Conservation (phyloP, 306 rosid species). For the Biancaea sappan region DNA sequence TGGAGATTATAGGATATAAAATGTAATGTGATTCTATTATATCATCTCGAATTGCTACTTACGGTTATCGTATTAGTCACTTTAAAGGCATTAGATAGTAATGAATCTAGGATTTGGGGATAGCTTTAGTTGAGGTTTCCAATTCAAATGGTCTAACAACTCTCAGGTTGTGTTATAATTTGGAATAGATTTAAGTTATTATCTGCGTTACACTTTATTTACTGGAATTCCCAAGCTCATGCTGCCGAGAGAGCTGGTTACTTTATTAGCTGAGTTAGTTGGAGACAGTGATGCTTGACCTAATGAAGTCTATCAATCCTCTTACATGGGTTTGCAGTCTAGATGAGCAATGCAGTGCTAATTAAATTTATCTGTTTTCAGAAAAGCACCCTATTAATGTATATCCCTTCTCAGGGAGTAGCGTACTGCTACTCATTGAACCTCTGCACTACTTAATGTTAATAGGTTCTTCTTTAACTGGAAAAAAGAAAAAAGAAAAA, state of each 20-base stretch:
- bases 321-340: neutral
- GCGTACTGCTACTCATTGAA: slow-evolving; percentile 6
- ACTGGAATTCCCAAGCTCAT: neutral
- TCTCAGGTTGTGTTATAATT: neutral
- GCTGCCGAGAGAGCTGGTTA: slow-evolving; percentile 2
- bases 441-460: slow-evolving; percentile 2
- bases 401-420: neutral
- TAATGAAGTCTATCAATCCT: neutral
- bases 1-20: neutral
- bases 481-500: neutral
- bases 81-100: neutral
- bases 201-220: neutral
- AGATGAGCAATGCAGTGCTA: slow-evolving; percentile 17
- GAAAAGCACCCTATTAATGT: neutral
- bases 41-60: neutral
- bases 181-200: neutral
- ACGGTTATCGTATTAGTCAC: neutral
- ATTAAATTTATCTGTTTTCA: neutral
- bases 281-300: neutral
- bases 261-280: slow-evolving; percentile 11
- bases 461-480: neutral
- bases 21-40: neutral
- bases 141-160: neutral
- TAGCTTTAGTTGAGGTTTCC: neutral
- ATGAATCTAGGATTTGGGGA: neutral